phyloP scores from a whole-genome alignment of 2,329 filamentous ascomycete genomes.

The Aspergillus viridinutans region DNA sequence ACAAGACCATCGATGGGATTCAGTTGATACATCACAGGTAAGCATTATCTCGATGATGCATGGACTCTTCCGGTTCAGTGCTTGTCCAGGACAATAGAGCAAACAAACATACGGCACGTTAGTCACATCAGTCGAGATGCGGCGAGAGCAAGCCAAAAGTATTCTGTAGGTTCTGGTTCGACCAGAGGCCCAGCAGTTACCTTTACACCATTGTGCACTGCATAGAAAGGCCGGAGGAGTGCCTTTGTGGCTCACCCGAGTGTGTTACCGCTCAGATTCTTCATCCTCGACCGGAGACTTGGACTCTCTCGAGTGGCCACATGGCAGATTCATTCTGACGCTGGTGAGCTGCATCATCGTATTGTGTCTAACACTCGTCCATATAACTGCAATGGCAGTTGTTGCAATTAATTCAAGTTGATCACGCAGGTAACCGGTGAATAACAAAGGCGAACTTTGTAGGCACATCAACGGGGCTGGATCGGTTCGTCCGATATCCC shows the following conservation, averaged over 20 bases:
- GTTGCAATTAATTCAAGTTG: not conserved
- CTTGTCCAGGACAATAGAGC: not conserved
- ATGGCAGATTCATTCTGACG: not conserved
- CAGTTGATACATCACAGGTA: not conserved
- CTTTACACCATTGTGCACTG: not conserved
- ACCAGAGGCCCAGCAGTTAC: not conserved
- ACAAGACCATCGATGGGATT: not conserved
- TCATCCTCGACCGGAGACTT: not conserved
- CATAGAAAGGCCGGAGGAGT: not conserved
- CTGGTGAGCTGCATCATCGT: not conserved
- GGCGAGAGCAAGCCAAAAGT: not conserved
- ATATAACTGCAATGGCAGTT: not conserved
- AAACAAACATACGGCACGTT: not conserved
- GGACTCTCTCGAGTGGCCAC: not conserved
- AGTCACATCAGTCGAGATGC: not conserved
- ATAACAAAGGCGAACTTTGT: not conserved
- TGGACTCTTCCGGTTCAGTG: not conserved
- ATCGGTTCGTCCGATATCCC: slow-evolving; percentile 7
- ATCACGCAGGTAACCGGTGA: not conserved
- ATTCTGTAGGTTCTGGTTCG: not conserved
- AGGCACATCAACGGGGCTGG: slow-evolving; percentile 5
- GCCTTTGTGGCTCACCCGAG: not conserved
- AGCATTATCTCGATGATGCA: not conserved
- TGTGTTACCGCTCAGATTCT: not conserved
- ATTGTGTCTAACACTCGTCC: not conserved